Conservation (phyloP, 129 eudicot genomes). For the sunflower (Helianthus annuus) region HanXRQr2.0-SUNRISE NC_035446.2:59980059-59980558, state of each 20-base stretch:
- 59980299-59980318: not conserved
- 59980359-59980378: not conserved
- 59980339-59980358: not conserved
- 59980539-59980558: not conserved
- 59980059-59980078: not conserved
- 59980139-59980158: not conserved
- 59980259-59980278: not conserved
- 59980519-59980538: not conserved
- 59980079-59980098: not conserved
- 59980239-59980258: not conserved
- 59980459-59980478: not conserved
- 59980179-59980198: not conserved
- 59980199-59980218: not conserved
- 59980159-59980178: conserved; percentile 1
- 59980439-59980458: not conserved
- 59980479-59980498: conserved; percentile 1
- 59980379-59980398: not conserved
- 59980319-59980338: not conserved
- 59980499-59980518: not conserved
- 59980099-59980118: not conserved
- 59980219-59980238: conserved; percentile 15
- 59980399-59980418: not conserved
- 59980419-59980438: not conserved
- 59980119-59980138: not conserved
- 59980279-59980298: not conserved